phyloP scores from a whole-genome alignment of 306 rosid genomes.

The Prunus campanulata region DNA sequence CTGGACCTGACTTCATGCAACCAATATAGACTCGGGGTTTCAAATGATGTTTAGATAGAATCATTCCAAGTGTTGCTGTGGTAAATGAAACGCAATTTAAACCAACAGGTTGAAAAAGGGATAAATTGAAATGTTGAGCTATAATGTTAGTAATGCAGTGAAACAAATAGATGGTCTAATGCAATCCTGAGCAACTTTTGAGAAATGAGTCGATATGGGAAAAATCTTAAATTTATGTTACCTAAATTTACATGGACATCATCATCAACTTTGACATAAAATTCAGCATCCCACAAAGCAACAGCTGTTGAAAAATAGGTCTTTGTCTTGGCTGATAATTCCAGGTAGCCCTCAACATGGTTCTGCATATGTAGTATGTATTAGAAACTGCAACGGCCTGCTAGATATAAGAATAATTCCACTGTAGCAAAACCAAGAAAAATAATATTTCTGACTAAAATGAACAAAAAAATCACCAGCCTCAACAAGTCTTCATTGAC shows the following conservation, averaged over 20 bases:
- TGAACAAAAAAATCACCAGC: conserved; percentile 57
- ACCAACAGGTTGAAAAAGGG: conserved; percentile 8
- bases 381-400: background rate
- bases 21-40: conserved; percentile 81
- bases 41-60: conserved; percentile 49
- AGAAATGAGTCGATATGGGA: background rate
- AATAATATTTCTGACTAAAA: conserved; percentile 10
- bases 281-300: conserved; percentile 81
- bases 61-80: conserved; percentile 67
- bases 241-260: conserved; percentile 93
- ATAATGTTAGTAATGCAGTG: background rate
- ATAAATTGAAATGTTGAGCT: background rate
- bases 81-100: conserved; percentile 16
- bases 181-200: background rate
- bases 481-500: conserved; percentile 69
- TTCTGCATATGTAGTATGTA: conserved; percentile 38
- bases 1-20: conserved; percentile 98
- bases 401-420: background rate
- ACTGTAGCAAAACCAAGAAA: background rate
- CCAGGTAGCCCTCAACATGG: conserved; percentile 72
- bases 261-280: conserved; percentile 88
- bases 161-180: background rate
- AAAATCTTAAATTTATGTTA: conserved; percentile 5
- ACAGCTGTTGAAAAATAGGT: conserved; percentile 68
- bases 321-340: conserved; percentile 80